Evolutionary conservation across 2,329 filamentous ascomycete species (phyloP).

Genomic region (Canariomyces notabilis): DNA sequence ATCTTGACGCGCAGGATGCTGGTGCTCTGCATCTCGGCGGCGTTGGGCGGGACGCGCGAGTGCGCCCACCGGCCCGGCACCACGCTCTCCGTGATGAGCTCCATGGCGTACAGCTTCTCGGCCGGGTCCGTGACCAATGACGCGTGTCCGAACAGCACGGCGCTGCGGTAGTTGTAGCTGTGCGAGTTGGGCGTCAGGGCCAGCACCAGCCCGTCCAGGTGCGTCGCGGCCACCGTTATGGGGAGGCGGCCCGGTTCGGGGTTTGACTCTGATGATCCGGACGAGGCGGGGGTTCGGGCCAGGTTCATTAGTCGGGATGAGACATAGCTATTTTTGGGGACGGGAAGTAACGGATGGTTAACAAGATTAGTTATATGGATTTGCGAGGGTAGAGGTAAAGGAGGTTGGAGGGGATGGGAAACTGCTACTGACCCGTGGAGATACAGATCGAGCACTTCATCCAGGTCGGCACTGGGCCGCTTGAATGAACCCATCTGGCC

Average conservation of each 20-base stretch:
- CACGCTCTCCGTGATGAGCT: slow-evolving; percentile 70
- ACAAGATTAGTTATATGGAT: too few relatives aligned
- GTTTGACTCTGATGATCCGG: slow-evolving; percentile 10
- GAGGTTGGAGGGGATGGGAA: not conserved
- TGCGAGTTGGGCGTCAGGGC: slow-evolving; percentile 75
- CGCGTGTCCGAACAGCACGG: slow-evolving; percentile 71
- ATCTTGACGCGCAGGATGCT: slow-evolving; percentile 66
- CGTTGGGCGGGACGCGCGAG: slow-evolving; percentile 64
- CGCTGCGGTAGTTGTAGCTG: slow-evolving; percentile 82
- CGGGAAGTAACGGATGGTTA: too few relatives aligned
- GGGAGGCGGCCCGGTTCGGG: slow-evolving; percentile 46
- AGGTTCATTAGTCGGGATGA: slow-evolving; percentile 71
- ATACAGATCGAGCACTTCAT: slow-evolving; percentile 69
- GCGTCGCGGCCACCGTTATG: slow-evolving; percentile 65
- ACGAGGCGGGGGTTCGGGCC: slow-evolving; percentile 33
- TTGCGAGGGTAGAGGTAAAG: not conserved
- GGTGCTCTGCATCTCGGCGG: slow-evolving; percentile 70
- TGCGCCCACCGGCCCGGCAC: slow-evolving; percentile 64
- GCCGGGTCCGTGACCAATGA: slow-evolving; percentile 58
- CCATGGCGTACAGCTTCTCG: slow-evolving; percentile 75
- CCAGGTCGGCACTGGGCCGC: slow-evolving; percentile 52
- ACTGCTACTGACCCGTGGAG: slow-evolving; percentile 56
- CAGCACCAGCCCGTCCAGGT: slow-evolving; percentile 75
- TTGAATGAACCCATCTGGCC: slow-evolving; percentile 73
- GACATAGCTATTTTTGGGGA: slow-evolving; percentile 50